Base-by-base conservation (phyloP, 129 eudicot genomes). In the Rutidosis leptorrhynchoides region DNA sequence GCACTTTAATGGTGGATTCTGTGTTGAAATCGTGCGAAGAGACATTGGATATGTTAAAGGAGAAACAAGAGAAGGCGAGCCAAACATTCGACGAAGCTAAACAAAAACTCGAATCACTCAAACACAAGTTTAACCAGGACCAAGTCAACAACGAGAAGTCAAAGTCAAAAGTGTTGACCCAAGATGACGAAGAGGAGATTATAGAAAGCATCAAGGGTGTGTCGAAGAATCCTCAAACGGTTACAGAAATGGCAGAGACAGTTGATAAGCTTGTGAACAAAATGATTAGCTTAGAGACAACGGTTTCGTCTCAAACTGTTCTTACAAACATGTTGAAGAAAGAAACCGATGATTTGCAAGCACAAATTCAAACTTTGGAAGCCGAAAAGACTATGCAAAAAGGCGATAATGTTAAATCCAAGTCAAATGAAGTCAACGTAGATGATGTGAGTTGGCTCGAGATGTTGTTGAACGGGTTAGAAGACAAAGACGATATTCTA, bases 21-120 rank as follows among this genome's bases (percentile, higher is more conserved):
- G 89, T 85, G 0, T 46, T 92, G 24, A 87, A 79, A 64, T 85
- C 98, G 2, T 85, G 96, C 62, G 82, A 92, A 56, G 95, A 88
- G 56, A 74, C 96, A n/a, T 74, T 88, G 61, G 69, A 79, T 17
- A 75, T 52, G 67, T 73, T 91, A 61, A 80, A 85, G 71, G 89
- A 78, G 53, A 75, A 79, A 51, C 96, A 87, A 62, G 84, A 80
- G 42, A 74, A 62, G 20, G 79, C 81, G 12, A 66, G 45, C 12
- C 37, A 21, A 53, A 83, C 55, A 56, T 77, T 88, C 20, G 83
- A 88, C 19, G 77, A 69, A 20, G 84, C 81, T 28, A 78, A 86
- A 21, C 63, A 71, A 60, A 85, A 71, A 28, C 66, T 93, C 7
- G 51, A 73, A 49, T 82, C 90, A 12, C 56, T 93, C 42, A 86